These are phyloP conservation scores for Dimargaris verticillata DNA, from an alignment of 192 early-diverging fungal species.

Conservation along the genomic window DNA sequence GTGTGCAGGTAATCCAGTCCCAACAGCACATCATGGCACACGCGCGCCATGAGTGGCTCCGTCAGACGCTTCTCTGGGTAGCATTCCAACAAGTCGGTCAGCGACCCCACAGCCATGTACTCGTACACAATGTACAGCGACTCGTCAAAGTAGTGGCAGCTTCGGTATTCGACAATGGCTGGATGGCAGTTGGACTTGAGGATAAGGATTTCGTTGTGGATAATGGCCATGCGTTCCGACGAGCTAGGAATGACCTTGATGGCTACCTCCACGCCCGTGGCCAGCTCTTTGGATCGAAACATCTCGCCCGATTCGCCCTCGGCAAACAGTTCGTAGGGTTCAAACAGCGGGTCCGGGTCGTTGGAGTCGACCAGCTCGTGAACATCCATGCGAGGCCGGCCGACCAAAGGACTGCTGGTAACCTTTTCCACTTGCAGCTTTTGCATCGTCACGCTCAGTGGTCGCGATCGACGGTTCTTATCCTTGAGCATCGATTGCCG, in stretches of 20 bases:
- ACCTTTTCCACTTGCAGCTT: not conserved
- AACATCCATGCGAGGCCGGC: not conserved
- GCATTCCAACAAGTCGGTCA: conserved; percentile 28
- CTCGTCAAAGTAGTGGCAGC: conserved; percentile 30
- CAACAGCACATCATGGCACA: conserved; percentile 26
- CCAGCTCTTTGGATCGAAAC: conserved; percentile 21
- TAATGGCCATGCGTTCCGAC: conserved; percentile 28
- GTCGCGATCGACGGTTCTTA: not conserved
- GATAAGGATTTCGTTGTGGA: conserved; percentile 29
- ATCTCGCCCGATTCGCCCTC: conserved; percentile 33
- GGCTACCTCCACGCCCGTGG: conserved; percentile 19
- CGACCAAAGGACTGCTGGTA: not conserved
- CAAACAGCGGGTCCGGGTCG: conserved; percentile 9
- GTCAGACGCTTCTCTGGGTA: conserved; percentile 30
- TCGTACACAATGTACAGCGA: conserved; percentile 36
- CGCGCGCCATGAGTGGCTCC: conserved; percentile 20
- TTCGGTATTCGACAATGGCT: conserved; percentile 30
- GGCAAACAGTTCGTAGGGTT: conserved; percentile 24
- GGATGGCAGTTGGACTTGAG: conserved; percentile 27
- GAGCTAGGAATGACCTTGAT: conserved; percentile 29
- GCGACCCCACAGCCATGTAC: conserved; percentile 31
- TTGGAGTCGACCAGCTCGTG: conserved; percentile 8
- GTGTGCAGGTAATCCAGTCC: conserved; percentile 32
- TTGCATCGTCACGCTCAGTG: not conserved
- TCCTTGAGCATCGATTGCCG: conserved; percentile 3